Evolutionary conservation across 2,329 filamentous ascomycete species (phyloP).

Genomic region (Chalaropsis thielavioides): DNA sequence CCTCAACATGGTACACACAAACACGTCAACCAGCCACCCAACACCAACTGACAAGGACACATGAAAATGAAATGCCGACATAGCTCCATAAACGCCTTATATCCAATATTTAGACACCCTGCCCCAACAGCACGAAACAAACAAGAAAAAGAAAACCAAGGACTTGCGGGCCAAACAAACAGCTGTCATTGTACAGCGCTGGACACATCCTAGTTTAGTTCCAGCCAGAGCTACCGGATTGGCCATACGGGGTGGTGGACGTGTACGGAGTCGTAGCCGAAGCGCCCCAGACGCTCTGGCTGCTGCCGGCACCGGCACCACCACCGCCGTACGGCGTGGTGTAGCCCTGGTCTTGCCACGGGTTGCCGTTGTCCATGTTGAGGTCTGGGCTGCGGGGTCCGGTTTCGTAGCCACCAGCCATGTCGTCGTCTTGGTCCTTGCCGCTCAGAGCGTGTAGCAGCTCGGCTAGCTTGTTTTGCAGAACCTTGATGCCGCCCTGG

Average conservation of each 20-base stretch:
- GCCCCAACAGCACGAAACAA: constrained; percentile 6
- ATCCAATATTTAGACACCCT: constrained; percentile 1
- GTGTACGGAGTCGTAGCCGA: constrained; percentile 35
- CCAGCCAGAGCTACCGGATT: constrained; percentile 19
- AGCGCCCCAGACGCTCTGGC: constrained; percentile 48
- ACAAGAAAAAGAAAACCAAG: constrained; percentile 9
- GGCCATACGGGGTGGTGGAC: constrained; percentile 31
- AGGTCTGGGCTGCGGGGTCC: constrained; percentile 52
- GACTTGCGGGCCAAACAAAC: neutral
- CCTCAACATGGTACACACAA: neutral
- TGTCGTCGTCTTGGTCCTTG: constrained; percentile 32
- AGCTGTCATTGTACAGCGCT: neutral
- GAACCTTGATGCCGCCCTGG: constrained; percentile 69
- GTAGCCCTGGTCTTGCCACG: constrained; percentile 50
- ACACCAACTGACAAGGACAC: neutral
- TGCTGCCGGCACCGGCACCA: constrained; percentile 34
- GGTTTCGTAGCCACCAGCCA: constrained; percentile 36
- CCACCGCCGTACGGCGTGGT: constrained; percentile 51
- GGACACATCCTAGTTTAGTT: constrained; percentile 17
- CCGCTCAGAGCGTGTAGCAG: constrained; percentile 52
- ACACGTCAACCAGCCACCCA: neutral
- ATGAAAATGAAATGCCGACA: neutral
- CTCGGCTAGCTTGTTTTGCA: constrained; percentile 79
- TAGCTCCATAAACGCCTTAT: constrained; percentile 11
- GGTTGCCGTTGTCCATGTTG: constrained; percentile 43